A percentile compares a stretch with the other conserved stretches of the same genome.
Evolutionary conservation across 306 rosid genomes (phyloP).

Genomic region (Corylus heterophylla): DNA sequence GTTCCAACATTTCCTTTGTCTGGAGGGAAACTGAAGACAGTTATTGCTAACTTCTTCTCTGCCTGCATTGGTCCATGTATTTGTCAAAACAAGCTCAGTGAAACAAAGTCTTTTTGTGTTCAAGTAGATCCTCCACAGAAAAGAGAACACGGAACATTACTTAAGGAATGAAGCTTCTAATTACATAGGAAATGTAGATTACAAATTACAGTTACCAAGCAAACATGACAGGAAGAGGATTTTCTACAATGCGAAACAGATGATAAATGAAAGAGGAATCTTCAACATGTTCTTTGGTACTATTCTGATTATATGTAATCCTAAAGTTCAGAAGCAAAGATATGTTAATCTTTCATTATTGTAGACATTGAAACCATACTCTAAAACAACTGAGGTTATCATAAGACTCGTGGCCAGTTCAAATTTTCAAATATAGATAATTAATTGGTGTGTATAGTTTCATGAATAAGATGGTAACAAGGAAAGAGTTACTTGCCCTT

Average conservation of each 20-base stretch:
- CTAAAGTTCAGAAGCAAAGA: background rate
- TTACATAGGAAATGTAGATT: background rate
- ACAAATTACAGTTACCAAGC: background rate
- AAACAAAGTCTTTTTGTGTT: constrained; percentile 14
- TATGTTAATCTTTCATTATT: background rate
- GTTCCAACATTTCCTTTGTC: constrained; percentile 99
- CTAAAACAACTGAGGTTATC: background rate
- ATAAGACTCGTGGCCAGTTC: background rate
- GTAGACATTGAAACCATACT: background rate
- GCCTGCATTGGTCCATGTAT: constrained; percentile 48
- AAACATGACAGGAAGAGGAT: background rate
- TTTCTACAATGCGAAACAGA: background rate
- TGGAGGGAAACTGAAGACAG: constrained; percentile 98
- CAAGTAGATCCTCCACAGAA: background rate
- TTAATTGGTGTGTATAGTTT: background rate
- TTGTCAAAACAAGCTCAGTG: constrained; percentile 19
- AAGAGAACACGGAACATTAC: background rate
- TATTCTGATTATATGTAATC: background rate
- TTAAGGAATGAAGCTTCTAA: background rate
- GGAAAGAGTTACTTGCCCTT: background rate
- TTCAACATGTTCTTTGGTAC: background rate
- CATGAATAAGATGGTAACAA: background rate
- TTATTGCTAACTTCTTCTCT: constrained; percentile 84
- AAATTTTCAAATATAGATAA: background rate
- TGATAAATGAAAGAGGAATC: background rate